phyloP scores from a whole-genome alignment of 2,329 filamentous ascomycete species.

The Emmonsiellopsis sp. region DNA sequence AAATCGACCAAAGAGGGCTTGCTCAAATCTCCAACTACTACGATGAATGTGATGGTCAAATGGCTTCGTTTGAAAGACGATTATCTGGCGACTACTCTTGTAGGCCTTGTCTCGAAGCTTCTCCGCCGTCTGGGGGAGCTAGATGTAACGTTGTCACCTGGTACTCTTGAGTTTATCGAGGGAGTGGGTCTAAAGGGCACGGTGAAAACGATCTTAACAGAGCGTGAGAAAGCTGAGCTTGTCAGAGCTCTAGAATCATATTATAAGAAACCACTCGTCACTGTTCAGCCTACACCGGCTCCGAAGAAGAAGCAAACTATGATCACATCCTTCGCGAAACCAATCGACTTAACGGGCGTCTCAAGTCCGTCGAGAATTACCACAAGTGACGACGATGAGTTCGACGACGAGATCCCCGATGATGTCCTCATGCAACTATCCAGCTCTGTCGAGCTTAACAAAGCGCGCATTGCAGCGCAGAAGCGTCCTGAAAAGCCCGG shows the following conservation, averaged over 20 bases:
- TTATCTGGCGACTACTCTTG: conserved; percentile 74
- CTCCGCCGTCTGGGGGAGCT: conserved; percentile 72
- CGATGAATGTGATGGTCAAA: conserved; percentile 63
- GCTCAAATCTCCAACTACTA: conserved; percentile 54
- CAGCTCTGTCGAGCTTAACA: conserved; percentile 34
- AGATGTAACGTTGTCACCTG: conserved; percentile 57
- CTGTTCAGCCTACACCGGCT: conserved; percentile 26
- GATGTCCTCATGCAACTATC: conserved; percentile 33
- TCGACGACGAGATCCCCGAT: conserved; percentile 33
- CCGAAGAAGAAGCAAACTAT: conserved; percentile 36
- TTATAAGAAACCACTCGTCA: conserved; percentile 36
- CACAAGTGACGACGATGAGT: conserved; percentile 35
- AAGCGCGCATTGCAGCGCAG: conserved; percentile 17
- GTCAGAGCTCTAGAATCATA: conserved; percentile 50
- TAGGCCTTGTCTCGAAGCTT: conserved; percentile 75
- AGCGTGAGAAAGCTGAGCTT: conserved; percentile 77
- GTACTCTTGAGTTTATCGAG: conserved; percentile 54
- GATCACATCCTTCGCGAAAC: conserved; percentile 31
- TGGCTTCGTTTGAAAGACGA: conserved; percentile 86
- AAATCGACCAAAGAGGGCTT: conserved; percentile 43
- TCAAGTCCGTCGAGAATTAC: conserved; percentile 21
- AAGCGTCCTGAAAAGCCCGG: conserved; percentile 10
- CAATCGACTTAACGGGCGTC: conserved; percentile 26
- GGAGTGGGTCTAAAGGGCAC: conserved; percentile 45
- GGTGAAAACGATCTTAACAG: conserved; percentile 69